Evolutionary conservation across 306 rosid genomes (phyloP), one percentile per base, ranked within the genome.

Genomic region (Cucurbita argyrosperma): DNA sequence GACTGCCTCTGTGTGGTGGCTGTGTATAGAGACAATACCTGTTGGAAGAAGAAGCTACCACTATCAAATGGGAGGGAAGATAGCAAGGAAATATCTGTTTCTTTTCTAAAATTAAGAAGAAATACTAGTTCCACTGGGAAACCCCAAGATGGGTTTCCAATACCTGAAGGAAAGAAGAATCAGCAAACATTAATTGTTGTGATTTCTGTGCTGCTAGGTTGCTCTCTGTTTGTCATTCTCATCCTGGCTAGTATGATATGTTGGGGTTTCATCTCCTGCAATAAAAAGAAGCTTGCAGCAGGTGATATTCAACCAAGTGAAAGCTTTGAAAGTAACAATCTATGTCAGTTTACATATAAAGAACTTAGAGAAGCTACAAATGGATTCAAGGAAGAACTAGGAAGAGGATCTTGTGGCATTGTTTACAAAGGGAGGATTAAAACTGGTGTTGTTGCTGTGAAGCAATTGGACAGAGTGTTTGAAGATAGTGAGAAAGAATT

Each of bases 11-110:
- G 83, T 59, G 75, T 84, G 42, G 87, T 81, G 12, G 71, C 76
- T 3, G 61, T 72, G 35, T 84, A 53, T 64, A 35, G 68, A 10
- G 49, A 3, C 0, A 73, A 19, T 6, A 55, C 38, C 1, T 81
- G 89, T 40, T 77, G 81, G 84, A 86, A 83, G 81, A 86, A 83
- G 82, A 86, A 61, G 77, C 23, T 81, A 9, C 84, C 87, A 11
- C 82, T 86, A 47, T 81, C 81, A 0, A 83, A 81, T 56, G 87
- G 89, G 63, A 81, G 84, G 47, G 67, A 37, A 21, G 74, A 72
- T 38, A 3, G 6, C 0, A n/a, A 4, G 19, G 71, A 64, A 38
- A 64, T 0, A 42, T 64, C 71, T n/a, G 30, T 64, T 64, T 64
- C 71, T 9, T 64, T n/a, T 64, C 16, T 64, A n/a, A 64, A 42